phyloP scores from a whole-genome alignment of 768 basidiomycete genomes.

The Postia placenta region DNA sequence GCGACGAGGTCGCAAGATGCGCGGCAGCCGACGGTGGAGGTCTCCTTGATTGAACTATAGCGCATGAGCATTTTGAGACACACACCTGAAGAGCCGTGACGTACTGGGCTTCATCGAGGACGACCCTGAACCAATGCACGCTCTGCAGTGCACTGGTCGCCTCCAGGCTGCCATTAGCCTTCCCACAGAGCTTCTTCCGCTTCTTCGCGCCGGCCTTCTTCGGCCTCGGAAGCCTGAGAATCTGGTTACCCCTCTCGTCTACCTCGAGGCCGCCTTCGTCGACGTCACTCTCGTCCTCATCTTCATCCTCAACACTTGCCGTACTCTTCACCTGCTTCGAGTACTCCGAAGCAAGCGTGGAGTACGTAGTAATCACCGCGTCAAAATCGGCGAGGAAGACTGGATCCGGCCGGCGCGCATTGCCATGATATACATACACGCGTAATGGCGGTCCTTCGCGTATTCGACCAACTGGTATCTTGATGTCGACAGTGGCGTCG shows the following conservation, averaged over 20 bases:
- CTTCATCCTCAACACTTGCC: conserved; percentile 51
- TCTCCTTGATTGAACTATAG: conserved; percentile 91
- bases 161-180: conserved; percentile 35
- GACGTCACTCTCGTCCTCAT: conserved; percentile 61
- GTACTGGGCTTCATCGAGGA: conserved; percentile 93
- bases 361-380: conserved; percentile 95
- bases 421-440: conserved; percentile 95
- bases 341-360: conserved; percentile 91
- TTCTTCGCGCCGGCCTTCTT: conserved; percentile 68
- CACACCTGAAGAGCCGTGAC: conserved; percentile 26
- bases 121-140: conserved; percentile 93
- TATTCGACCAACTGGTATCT: conserved; percentile 10
- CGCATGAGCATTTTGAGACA: conserved; percentile 4
- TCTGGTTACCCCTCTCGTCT: conserved; percentile 61
- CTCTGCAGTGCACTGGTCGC: conserved; percentile 81
- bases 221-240: conserved; percentile 52
- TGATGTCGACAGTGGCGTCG: conserved; percentile 10
- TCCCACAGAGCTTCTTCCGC: conserved; percentile 42
- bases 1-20: conserved; percentile 94
- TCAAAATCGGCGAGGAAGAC: conserved; percentile 88
- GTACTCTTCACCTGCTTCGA: conserved; percentile 79
- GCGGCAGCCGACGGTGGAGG: conserved; percentile 86
- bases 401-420: conserved; percentile 81
- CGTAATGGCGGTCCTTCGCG: conserved; percentile 44
- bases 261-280: conserved; percentile 56